A percentile compares a stretch with the other conserved stretches of the same genome.
These are phyloP conservation scores for Lipomyces kockii DNA, from an alignment of 805 yeast species.

Conservation along the genomic window DNA sequence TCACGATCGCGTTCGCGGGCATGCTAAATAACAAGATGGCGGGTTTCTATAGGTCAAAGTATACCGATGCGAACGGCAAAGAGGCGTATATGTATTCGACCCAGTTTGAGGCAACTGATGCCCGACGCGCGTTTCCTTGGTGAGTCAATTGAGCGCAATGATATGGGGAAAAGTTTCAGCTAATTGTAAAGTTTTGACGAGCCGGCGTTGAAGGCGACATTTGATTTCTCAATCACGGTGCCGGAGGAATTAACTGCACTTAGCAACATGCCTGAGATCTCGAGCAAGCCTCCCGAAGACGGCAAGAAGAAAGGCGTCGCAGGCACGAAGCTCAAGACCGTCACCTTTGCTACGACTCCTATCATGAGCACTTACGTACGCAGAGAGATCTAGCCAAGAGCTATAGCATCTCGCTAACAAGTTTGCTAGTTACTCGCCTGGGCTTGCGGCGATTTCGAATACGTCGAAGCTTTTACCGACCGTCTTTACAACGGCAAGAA, in stretches of 20 bases:
- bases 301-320: slow-evolving; percentile 53
- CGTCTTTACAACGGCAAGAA: slow-evolving; percentile 55
- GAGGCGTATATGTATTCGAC: slow-evolving; percentile 78
- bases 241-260: slow-evolving; percentile 46
- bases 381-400: neutral
- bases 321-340: slow-evolving; percentile 76
- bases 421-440: slow-evolving; percentile 63
- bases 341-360: slow-evolving; percentile 80
- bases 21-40: slow-evolving; percentile 69
- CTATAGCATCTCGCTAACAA: neutral
- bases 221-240: slow-evolving; percentile 62
- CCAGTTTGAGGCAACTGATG: slow-evolving; percentile 86
- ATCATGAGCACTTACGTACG: slow-evolving; percentile 72
- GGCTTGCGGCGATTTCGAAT: slow-evolving; percentile 78
- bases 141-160: neutral
- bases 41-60: slow-evolving; percentile 62
- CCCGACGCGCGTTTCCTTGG: slow-evolving; percentile 85
- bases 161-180: neutral
- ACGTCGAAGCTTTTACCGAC: slow-evolving; percentile 60
- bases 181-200: slow-evolving; percentile 60
- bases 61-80: slow-evolving; percentile 57
- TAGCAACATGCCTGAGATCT: slow-evolving; percentile 57
- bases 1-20: slow-evolving; percentile 60
- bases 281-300: slow-evolving; percentile 64
- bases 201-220: slow-evolving; percentile 77